phyloP scores from a whole-genome alignment of 345 rosid species.

The Rhizophora mangle region DNA sequence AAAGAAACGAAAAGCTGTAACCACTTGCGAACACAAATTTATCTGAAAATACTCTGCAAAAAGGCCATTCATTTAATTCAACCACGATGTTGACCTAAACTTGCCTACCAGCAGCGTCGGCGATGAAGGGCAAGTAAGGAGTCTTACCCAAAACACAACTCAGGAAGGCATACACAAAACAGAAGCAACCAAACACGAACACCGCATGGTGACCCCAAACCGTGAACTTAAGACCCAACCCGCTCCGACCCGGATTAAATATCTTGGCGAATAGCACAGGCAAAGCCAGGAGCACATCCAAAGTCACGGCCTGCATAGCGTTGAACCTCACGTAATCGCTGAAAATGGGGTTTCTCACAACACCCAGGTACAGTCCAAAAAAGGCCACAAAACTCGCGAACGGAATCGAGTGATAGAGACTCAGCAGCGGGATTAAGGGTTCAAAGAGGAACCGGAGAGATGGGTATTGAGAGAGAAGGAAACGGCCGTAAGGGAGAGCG shows the following conservation, averaged over 20 bases:
- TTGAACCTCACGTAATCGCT: conserved; percentile 71
- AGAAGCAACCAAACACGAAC: conserved; percentile 65
- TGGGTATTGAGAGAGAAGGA: conserved; percentile 69
- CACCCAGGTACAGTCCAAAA: conserved; percentile 76
- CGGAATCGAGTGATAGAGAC: conserved; percentile 73
- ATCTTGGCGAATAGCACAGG: conserved; percentile 62
- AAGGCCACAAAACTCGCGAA: conserved; percentile 85
- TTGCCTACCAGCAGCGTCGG: conserved; percentile 82
- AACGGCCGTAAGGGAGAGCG: conserved; percentile 79
- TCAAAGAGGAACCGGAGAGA: conserved; percentile 47
- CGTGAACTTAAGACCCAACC: conserved; percentile 53
- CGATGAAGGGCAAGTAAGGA: conserved; percentile 78
- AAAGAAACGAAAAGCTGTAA: too few species aligned
- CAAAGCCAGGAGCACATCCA: conserved; percentile 78
- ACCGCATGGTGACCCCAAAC: conserved; percentile 71
- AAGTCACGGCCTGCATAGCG: conserved; percentile 87
- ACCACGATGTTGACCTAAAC: conserved; percentile 19
- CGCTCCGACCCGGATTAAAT: conserved; percentile 63
- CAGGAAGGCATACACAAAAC: conserved; percentile 60
- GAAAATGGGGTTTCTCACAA: conserved; percentile 73
- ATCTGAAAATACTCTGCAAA: too few species aligned
- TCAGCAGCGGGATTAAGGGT: conserved; percentile 65
- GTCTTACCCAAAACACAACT: conserved; percentile 64
- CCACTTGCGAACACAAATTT: too few species aligned
- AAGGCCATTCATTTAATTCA: too few species aligned